phyloP scores from a whole-genome alignment of 2,329 filamentous ascomycete genomes.

The Penicillium digitatum region DNA sequence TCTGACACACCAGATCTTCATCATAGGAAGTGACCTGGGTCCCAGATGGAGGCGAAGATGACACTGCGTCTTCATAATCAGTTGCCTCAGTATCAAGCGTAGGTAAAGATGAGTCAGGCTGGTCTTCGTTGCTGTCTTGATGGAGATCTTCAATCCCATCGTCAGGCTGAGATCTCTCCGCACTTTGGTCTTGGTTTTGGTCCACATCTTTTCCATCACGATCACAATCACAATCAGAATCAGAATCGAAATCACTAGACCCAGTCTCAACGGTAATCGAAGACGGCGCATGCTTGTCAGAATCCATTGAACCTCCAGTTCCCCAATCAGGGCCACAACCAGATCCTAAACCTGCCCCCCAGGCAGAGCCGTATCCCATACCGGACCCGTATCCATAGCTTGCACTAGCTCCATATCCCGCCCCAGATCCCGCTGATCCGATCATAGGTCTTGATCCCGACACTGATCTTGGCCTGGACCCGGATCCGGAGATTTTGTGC shows the following conservation, averaged over 20 bases:
- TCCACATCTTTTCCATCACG: not conserved
- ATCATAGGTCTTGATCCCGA: not conserved
- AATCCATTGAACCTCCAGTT: not conserved
- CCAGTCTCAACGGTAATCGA: not conserved
- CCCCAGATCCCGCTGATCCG: no score
- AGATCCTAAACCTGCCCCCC: not conserved
- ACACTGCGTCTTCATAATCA: not conserved
- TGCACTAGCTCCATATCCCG: not conserved
- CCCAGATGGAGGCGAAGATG: not conserved
- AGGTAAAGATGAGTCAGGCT: not conserved
- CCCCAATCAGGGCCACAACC: not conserved
- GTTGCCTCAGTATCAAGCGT: not conserved
- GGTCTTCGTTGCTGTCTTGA: not conserved
- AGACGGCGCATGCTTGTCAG: not conserved
- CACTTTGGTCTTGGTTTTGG: not conserved
- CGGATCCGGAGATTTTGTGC: not conserved
- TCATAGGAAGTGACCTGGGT: not conserved
- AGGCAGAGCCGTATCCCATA: not conserved
- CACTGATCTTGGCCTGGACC: not conserved
- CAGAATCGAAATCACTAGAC: not conserved
- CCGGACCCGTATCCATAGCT: not conserved
- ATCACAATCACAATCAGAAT: not conserved
- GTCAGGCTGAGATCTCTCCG: not conserved
- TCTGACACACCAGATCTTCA: not conserved
- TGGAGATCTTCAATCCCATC: not conserved